Base-by-base conservation (phyloP, 2,329 filamentous ascomycete genomes). In the Hymenoscyphus linearis region DNA sequence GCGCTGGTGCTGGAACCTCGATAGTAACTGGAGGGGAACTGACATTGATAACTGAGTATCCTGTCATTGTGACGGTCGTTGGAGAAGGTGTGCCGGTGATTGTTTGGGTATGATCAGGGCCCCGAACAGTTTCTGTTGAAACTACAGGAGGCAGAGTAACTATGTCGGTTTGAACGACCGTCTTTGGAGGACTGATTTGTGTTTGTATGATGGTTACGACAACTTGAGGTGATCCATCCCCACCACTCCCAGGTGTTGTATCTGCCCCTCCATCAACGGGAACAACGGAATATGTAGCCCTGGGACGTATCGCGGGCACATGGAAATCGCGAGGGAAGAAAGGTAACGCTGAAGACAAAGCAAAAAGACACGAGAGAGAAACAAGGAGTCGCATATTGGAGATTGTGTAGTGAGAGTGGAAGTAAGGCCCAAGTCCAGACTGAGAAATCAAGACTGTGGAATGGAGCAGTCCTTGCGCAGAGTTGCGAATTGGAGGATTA, bases 281-380 rank as follows among this genome's bases (percentile, higher is more conserved):
- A 14, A 74, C 71, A 55, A 74, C 71, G 10, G 72, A 73, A 59
- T 74, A 74, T 18, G 66, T 66, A 64, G 69, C 70, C 55, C 70
- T 66, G 57, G 60, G 61, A 40, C 63, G 56, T 16, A 71, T 40
- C 18, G 66, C 60, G 2, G 64, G 40, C 5, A 53, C 53, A 16
- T 60, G 52, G n/a, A 52, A 1, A 50, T 62, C 63, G 40, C 58
- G 55, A 37, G 58, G 66, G 35, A 65, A 59, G 26, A 71, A 66
- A 22, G 70, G 70, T 10, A 71, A 62, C 18, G 69, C 62, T 25
- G 63, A 60, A 16, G 64, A 63, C 22, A 68, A 60, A 53, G 61
- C 62, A 58, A 69, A 67, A 35, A 72, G 56, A 58, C 65, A 69
- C 12, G 66, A 69, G 44, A 68, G 52, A 52, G 65, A 64, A 68